Evolutionary conservation across 768 basidiomycete genomes (phyloP), one percentile per base, ranked within the genome.

Genomic region (Hygrocybe coccinea): DNA sequence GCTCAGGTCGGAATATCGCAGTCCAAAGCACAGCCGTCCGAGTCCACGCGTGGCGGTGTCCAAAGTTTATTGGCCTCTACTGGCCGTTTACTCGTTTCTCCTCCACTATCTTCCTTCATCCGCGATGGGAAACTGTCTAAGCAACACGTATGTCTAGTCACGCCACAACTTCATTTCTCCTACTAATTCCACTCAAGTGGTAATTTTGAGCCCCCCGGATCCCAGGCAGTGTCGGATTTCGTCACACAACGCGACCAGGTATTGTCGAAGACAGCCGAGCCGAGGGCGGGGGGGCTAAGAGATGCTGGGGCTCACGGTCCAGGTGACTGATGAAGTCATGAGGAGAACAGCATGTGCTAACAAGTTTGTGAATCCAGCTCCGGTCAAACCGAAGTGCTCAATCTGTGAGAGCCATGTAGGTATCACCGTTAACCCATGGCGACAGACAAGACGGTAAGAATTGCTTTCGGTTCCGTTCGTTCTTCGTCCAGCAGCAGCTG

Each of bases 101-200:
- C n/a, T n/a, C n/a, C n/a, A n/a, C n/a, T n/a, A n/a, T 47, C 51
- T 12, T 12, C 39, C 15, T 41, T 41, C 43, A 9, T 44, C n/a
- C 43, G 7, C 29, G 8, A 64, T 64, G 63, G 63, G 63, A 19
- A 64, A 64, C 52, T 64, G 60, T 25, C 54, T 62, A 52, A 56
- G 58, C 48, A 64, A 64, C 46, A 59, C 33, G 51, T 52, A 19
- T 11, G 51, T 19, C 6, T 35, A 12, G 33, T 41, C 38, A 6
- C 35, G 21, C 19, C 8, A n/a, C n/a, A 19, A 25, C 15, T 41
- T 15, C 61, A 45, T 44, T 52, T 0, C 19, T 24, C 15, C 22
- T 38, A 17, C 14, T n/a, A 17, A 5, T 29, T 52, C 29, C 35
- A n/a, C 22, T 34, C 58, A 56, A 57, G 54, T 7, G 63, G 61